Conservation (phyloP, 192 early-diverging fungal genomes). For the Geranomyces michiganensis region DNA sequence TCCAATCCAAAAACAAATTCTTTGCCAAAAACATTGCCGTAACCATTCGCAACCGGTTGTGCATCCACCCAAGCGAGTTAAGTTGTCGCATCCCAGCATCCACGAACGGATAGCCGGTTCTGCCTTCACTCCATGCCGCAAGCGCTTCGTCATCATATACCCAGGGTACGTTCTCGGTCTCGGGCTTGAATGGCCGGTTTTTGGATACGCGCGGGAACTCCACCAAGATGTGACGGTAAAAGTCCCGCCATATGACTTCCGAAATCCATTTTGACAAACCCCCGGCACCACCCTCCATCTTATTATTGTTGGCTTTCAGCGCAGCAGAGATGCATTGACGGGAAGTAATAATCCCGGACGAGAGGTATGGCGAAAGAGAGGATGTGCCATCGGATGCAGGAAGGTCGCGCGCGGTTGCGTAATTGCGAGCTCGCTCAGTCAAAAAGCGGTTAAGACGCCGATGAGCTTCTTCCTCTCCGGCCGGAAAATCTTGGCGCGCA, state of each 20-base stretch:
- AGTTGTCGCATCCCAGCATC: constrained; percentile 2
- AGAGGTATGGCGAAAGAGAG: constrained; percentile 53
- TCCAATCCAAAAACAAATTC: constrained; percentile 65
- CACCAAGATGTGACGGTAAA: constrained; percentile 62
- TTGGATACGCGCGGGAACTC: constrained; percentile 62
- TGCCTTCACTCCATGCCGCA: neutral
- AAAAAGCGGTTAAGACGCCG: constrained; percentile 46
- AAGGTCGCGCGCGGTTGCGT: constrained; percentile 52
- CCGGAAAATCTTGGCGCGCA: constrained; percentile 41
- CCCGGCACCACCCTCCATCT: constrained; percentile 51
- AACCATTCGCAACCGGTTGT: constrained; percentile 49
- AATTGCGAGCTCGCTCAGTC: constrained; percentile 29
- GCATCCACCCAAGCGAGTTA: neutral
- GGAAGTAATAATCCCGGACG: constrained; percentile 54
- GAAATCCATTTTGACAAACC: constrained; percentile 62
- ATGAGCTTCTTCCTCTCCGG: constrained; percentile 57
- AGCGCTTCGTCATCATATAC: constrained; percentile 14
- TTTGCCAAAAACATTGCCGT: constrained; percentile 51
- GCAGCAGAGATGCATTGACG: constrained; percentile 59
- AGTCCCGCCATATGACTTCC: constrained; percentile 69
- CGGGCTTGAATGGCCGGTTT: constrained; percentile 57
- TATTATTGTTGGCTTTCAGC: constrained; percentile 45
- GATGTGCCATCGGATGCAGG: constrained; percentile 36
- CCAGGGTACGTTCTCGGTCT: constrained; percentile 59
- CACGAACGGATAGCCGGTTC: constrained; percentile 4